A percentile compares a stretch with the other conserved stretches of the same genome.
phyloP scores from a whole-genome alignment of 805 yeast genomes.

The Kluyveromyces aestuarii region DNA sequence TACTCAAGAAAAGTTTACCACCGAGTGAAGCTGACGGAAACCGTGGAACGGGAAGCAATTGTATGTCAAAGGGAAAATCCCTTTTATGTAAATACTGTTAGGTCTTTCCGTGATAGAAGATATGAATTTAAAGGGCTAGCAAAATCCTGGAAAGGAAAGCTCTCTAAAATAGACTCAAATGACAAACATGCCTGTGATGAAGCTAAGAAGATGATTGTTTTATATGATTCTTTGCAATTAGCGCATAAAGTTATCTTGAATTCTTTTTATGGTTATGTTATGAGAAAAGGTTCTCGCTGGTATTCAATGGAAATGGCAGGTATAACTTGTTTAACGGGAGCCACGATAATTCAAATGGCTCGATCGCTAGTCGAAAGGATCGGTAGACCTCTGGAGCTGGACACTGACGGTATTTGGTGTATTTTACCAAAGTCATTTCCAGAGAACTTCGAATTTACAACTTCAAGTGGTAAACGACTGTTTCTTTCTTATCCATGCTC shows the following conservation, averaged over 20 bases:
- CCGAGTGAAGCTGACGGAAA: slow-evolving; percentile 70
- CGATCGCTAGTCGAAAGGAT: slow-evolving; percentile 80
- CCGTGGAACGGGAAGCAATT: slow-evolving; percentile 82
- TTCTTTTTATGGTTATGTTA: slow-evolving; percentile 95
- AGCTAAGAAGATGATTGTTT: slow-evolving; percentile 86
- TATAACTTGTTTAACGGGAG: slow-evolving; percentile 95
- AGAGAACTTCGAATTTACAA: slow-evolving; percentile 64
- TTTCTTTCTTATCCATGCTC: slow-evolving; percentile 88
- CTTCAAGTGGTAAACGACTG: slow-evolving; percentile 70
- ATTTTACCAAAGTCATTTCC: slow-evolving; percentile 90
- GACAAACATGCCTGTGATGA: slow-evolving; percentile 70
- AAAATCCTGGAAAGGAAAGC: slow-evolving; percentile 87
- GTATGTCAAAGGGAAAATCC: slow-evolving; percentile 98
- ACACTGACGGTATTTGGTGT: slow-evolving; percentile 99
- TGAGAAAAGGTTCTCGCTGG: slow-evolving; percentile 99
- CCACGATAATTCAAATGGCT: slow-evolving; percentile 97
- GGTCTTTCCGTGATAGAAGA: slow-evolving; percentile 90
- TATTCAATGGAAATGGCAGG: slow-evolving; percentile 99
- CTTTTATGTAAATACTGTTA: slow-evolving; percentile 88
- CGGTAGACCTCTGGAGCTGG: slow-evolving; percentile 92
- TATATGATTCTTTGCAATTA: slow-evolving; percentile 89
- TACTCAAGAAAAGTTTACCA: slow-evolving; percentile 83
- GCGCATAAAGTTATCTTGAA: slow-evolving; percentile 96
- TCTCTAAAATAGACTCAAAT: slow-evolving; percentile 39
- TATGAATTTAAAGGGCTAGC: slow-evolving; percentile 92